phyloP scores from a whole-genome alignment of 495 filamentous ascomycete genomes.

The Chlorociboria aeruginascens region DNA sequence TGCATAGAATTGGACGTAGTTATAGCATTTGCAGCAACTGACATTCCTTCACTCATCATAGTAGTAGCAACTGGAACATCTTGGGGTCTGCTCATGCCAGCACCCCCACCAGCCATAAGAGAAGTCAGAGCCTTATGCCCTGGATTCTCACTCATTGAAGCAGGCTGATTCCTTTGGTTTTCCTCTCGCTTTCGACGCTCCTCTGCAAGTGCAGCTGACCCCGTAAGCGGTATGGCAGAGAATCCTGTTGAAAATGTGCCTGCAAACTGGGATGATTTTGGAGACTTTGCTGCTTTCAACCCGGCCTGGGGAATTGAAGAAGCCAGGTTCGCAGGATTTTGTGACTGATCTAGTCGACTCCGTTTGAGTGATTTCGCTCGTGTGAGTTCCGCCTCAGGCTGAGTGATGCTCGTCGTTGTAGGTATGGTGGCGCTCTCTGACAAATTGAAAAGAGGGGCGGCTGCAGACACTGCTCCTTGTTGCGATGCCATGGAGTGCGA shows the following conservation, averaged over 20 bases:
- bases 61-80: conserved; percentile 26
- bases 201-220: conserved; percentile 43
- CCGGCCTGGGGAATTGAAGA: conserved; percentile 22
- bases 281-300: conserved; percentile 29
- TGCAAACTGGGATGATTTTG: conserved; percentile 39
- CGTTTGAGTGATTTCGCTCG: conserved; percentile 35
- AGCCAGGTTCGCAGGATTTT: conserved; percentile 24
- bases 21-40: conserved; percentile 26
- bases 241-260: conserved; percentile 33
- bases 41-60: conserved; percentile 29
- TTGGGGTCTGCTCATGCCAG: conserved; percentile 39
- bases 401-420: background rate
- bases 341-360: conserved; percentile 32
- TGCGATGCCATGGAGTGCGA: conserved; percentile 16
- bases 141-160: conserved; percentile 37
- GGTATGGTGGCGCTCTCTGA: conserved; percentile 7
- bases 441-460: conserved; percentile 3
- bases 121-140: conserved; percentile 37
- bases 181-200: conserved; percentile 39
- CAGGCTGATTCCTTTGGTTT: conserved; percentile 25
- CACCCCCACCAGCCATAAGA: conserved; percentile 37
- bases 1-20: conserved; percentile 24
- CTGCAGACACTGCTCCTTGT: conserved; percentile 12
- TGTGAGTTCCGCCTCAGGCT: conserved; percentile 4
- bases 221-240: conserved; percentile 35